Conservation (phyloP, 2,329 filamentous ascomycete genomes). For the Verticillium zaregamsianum region DNA sequence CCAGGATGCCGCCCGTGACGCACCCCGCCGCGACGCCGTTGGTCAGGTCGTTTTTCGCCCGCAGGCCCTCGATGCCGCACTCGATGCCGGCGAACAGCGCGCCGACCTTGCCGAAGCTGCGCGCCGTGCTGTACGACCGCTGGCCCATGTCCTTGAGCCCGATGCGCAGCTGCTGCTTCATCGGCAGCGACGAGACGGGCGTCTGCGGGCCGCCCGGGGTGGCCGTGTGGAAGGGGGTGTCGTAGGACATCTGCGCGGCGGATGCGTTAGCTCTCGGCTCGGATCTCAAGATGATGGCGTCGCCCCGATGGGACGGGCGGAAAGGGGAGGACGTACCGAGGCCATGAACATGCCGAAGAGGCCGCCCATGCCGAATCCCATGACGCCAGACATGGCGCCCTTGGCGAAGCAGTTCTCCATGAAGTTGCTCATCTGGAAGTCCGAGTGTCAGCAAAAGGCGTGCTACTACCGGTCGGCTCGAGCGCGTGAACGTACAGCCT, state of each 20-base stretch:
- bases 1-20: constrained; percentile 84
- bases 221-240: constrained; percentile 71
- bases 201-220: constrained; percentile 32
- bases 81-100: constrained; percentile 89
- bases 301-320: constrained; percentile 1
- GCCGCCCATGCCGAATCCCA: constrained; percentile 91
- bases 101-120: constrained; percentile 93
- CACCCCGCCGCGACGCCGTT: constrained; percentile 89
- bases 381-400: constrained; percentile 81
- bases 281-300: not conserved
- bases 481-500: constrained; percentile 33
- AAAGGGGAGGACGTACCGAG: constrained; percentile 57
- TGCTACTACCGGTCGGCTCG: not conserved
- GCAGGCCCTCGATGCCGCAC: constrained; percentile 87
- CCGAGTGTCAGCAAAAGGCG: constrained; percentile 1
- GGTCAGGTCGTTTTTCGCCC: constrained; percentile 88
- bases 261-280: not conserved
- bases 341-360: constrained; percentile 98
- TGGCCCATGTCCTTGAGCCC: constrained; percentile 95
- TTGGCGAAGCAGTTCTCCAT: constrained; percentile 95
- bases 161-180: constrained; percentile 74
- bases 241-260: constrained; percentile 82
- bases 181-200: constrained; percentile 61
- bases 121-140: constrained; percentile 76
- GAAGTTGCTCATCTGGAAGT: constrained; percentile 64